Evolutionary conservation across 179 eudicot species (phyloP), one percentile per base, ranked within the genome.

Genomic region (Silene noctiflora): DNA sequence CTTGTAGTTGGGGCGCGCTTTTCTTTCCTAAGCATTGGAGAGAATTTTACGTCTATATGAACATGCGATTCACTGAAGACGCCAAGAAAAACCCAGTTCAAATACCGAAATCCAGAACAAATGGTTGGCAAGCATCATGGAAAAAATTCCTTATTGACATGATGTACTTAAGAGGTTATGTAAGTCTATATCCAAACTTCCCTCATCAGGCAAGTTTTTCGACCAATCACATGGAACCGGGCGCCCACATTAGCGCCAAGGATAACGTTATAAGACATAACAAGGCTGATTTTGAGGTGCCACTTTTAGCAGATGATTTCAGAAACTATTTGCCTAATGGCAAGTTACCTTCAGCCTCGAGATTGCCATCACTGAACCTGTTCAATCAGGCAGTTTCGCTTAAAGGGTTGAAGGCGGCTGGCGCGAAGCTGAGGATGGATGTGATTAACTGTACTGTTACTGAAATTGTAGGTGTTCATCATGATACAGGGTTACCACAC

Each of bases 41-140:
- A 67, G 98, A 94, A 73, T 92, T 94, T 79, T 94, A 93, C 19
- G 96, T 94, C 55, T 94, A 94, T 85, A 94, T 94, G 98, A 94
- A 94, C 89, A 92, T 88, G 97, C 78, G 98, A 17, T 94, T 94
- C 75, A 94, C 98, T 6, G 96, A 90, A 71, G 91, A 94, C 58
- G 90, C 97, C 4, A 94, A 94, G 88, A 59, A 86, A 55, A 92
- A 94, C 81, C 98, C 97, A 0, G 98, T 92, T 14, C 97, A 94
- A 33, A 94, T 94, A 64, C 98, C 98, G 0, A 92, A 84, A 71
- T 94, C 98, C 1, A 83, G 98, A 74, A 94, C 98, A 0, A 93
- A 93, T 21, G 98, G 98, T 0, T 92, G 97, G 98, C 98, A 94
- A 82, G 98, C 98, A 14, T 92, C 98, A 0, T 94, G 98, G 98